Evolutionary conservation across 768 basidiomycete genomes (phyloP), one percentile per base, ranked within the genome.

Genomic region (Boletus barrowsii): DNA sequence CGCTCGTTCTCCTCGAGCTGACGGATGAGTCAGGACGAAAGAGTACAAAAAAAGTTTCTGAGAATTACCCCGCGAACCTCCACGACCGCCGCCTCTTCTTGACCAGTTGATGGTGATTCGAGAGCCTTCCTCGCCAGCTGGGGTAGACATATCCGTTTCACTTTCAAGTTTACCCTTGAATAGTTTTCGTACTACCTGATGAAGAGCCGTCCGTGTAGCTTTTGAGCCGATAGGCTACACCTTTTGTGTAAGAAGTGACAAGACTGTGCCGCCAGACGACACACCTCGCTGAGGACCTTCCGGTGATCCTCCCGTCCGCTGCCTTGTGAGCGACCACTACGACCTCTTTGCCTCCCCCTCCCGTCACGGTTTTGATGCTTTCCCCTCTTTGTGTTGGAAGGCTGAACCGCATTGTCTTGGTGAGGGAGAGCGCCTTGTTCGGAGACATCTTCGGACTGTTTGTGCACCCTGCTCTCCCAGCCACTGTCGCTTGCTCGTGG

Each of bases 101-200:
- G 79, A 77, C 90, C 91, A 98, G 64, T 84, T 90, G 58, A 98
- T 86, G 17, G 79, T 77, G 58, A 97, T 86, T 33, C 84, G 77
- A 33, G 84, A 83, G n/a, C 90, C 90, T 44, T 84, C 84, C 30
- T 86, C 88, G 13, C 74, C 69, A 37, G 77, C 70, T 37, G 76
- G 66, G 13, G 69, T 57, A 40, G 76, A 75, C 18, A 73, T 71
- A 58, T 89, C 87, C 2, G 90, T 88, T 66, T 92, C 88, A 29
- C 84, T 90, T 49, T 95, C 89, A 48, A 98, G 79, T 62, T 89
- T 90, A 29, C 93, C 92, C 4, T 68, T 75, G 69, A 98, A 98
- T 17, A 90, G 68, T 59, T 87, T 83, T 54, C 97, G 83, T 46
- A 99, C 76, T 14, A 77, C 72, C 69, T 89, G 79, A 68, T 99